Evolutionary conservation across 2,329 filamentous ascomycete genomes (phyloP).

Genomic region (Phialophora macrospora): DNA sequence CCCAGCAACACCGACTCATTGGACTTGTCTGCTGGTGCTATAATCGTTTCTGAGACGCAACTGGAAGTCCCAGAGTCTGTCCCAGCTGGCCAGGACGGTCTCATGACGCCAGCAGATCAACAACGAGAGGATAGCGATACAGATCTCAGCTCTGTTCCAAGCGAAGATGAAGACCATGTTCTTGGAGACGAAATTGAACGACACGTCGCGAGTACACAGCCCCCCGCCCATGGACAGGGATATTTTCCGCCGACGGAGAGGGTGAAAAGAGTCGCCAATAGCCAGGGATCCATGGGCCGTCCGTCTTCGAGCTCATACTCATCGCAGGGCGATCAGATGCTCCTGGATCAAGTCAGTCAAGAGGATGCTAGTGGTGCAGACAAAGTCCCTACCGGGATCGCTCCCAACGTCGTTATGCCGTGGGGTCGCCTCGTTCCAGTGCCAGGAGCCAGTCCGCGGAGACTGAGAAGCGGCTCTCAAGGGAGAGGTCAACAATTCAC

Average conservation of each 20-base stretch:
- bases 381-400: not conserved
- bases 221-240: not conserved
- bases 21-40: not conserved
- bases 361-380: constrained; percentile 7
- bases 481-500: not conserved
- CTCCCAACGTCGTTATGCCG: not conserved
- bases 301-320: constrained; percentile 27
- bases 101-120: not conserved
- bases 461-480: constrained; percentile 27
- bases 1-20: not conserved
- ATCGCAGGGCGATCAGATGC: constrained; percentile 30
- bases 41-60: constrained; percentile 30
- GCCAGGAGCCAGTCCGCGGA: constrained; percentile 11
- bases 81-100: not conserved
- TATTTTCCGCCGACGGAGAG: not conserved
- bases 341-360: constrained; percentile 27
- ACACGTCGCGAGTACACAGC: not conserved
- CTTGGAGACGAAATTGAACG: not conserved
- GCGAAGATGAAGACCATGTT: not conserved
- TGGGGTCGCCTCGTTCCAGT: not conserved
- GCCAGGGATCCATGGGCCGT: not conserved
- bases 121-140: not conserved
- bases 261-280: not conserved
- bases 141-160: not conserved
- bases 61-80: constrained; percentile 9